Percentiles rank a stretch among this genome's conserved stretches.
Evolutionary conservation across 129 eudicot species (phyloP).

Genomic region (Flaveria robusta): DNA sequence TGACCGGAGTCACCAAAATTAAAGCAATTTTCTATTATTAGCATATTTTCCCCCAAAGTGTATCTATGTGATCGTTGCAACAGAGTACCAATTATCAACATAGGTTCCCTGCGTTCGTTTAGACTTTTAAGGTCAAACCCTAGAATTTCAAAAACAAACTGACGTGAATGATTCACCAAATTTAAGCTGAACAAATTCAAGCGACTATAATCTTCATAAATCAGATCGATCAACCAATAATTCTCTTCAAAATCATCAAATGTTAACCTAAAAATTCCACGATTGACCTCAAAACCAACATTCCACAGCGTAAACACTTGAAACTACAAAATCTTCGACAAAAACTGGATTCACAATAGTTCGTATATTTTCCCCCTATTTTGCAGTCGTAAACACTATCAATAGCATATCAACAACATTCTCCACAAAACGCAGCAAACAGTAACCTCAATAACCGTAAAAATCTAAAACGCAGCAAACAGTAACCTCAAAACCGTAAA

Average conservation of each 20-base stretch:
- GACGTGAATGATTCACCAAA: slow-evolving; percentile 17
- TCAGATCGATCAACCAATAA: not conserved
- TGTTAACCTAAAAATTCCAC: slow-evolving; percentile 20
- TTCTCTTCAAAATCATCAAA: not conserved
- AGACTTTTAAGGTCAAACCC: slow-evolving; percentile 28
- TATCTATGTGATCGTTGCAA: slow-evolving; percentile 23
- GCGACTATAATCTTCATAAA: not conserved
- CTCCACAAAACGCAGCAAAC: slow-evolving; percentile 18
- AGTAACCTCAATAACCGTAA: not conserved
- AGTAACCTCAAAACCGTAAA: no score
- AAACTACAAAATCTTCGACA: not conserved
- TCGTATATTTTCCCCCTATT: slow-evolving; percentile 7
- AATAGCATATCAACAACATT: slow-evolving; percentile 3
- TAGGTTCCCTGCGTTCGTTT: slow-evolving; percentile 7
- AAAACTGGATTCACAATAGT: not conserved
- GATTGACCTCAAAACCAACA: slow-evolving; percentile 27
- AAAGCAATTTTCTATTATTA: slow-evolving; percentile 30
- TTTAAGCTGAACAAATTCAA: slow-evolving; percentile 11
- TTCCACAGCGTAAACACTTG: slow-evolving; percentile 3
- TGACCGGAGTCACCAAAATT: no score
- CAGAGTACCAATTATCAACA: slow-evolving; percentile 12
- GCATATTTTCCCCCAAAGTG: slow-evolving; percentile 14
- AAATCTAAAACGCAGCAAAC: no score
- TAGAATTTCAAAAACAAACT: slow-evolving; percentile 31
- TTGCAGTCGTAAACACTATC: not conserved